Base-by-base conservation (phyloP, 257 asterid genomes). In the Solanum verrucosum region DNA sequence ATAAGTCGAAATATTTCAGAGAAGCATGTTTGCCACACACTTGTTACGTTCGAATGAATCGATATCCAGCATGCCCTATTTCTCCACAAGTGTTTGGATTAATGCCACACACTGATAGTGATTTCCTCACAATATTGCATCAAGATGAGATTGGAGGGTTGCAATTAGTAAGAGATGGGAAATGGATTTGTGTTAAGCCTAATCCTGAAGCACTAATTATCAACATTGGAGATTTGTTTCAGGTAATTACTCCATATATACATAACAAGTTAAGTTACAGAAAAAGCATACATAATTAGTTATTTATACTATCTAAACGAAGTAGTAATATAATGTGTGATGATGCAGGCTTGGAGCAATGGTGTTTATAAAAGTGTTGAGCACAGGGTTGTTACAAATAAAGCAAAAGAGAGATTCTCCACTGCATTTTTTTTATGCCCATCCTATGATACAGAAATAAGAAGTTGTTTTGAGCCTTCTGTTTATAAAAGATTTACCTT, bases 281-380 rank as follows among this genome's bases (percentile, higher is more conserved):
- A 4, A 65, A 25, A 0, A 65, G 0, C 27, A 59, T 59, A 20
- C 23, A 21, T 8, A 63, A 60, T 20, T 59, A 21, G 3, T 23
- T 63, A 23, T 23, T 63, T 6, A 31, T 33, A 70, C 10, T 7
- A 29, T 74, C 83, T 74, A 35, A 75, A 23, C 42, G 83, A 75
- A 37, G 56, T 21, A 59, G 7, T 49, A 49, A 52, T 52, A 7
- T 77, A 12, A 14, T 12, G 63, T 82, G 35, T n/a, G 2, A 70
- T 42, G 78, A 9, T 89, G 92, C 92, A 96, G 99, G 99, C 98
- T 9, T 97, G 98, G 99, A 97, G 99, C 93, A 97, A 97, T 87
- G 92, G 95, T 2, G 94, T 91, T 20, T 97, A 97, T 40, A 95
- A 92, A 87, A 97, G 99, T 75, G 98, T 96, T 5, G 94, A 97